phyloP scores from a whole-genome alignment of 139 green algal species.

The Eudorina sp. region DNA sequence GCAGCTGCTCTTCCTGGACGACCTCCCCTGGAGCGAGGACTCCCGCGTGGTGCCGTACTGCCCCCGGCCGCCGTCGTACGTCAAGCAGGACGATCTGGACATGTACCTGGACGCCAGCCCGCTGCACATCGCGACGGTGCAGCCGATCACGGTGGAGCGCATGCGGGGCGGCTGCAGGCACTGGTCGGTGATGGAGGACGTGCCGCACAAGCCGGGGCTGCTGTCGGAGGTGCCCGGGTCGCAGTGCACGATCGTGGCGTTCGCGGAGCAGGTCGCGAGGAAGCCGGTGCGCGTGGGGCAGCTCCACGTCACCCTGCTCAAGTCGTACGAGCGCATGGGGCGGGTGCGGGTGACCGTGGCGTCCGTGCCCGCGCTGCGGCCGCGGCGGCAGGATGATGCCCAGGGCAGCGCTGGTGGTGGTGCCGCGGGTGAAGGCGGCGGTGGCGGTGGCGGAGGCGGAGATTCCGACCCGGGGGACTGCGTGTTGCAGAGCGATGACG shows the following conservation, averaged over 20 bases:
- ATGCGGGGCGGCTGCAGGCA: neutral
- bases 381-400: no score
- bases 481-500: neutral
- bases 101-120: neutral
- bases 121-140: neutral
- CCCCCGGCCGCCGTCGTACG: neutral
- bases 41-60: neutral
- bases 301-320: neutral
- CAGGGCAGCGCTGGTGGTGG: no score
- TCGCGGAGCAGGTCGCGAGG: neutral
- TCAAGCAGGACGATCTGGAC: neutral
- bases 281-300: neutral
- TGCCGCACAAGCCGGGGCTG: neutral
- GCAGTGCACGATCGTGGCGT: neutral
- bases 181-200: neutral
- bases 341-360: neutral
- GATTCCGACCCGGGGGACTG: neutral
- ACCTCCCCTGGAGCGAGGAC: neutral
- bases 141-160: neutral
- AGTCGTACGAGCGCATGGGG: conserved; percentile 3
- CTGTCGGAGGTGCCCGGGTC: neutral
- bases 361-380: neutral
- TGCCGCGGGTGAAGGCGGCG: no score
- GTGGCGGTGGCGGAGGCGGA: no score
- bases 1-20: neutral